Conservation (phyloP, 306 rosid species). For the Quercus wislizeni region DNA sequence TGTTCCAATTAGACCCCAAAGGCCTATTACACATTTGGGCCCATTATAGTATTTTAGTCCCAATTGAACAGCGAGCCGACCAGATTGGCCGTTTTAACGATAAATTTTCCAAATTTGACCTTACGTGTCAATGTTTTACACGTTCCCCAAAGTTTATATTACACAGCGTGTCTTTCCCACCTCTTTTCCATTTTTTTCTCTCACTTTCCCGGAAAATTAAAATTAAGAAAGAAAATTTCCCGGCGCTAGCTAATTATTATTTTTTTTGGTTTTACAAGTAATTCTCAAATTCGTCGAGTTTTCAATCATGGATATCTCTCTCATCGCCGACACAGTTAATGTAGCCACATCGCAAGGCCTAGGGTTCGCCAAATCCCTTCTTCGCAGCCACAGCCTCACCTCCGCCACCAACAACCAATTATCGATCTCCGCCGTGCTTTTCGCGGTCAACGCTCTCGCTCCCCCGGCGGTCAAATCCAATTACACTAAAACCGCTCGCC, state of each 20-base stretch:
- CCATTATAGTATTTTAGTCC: no score
- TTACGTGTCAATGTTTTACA: background rate
- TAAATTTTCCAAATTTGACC: background rate
- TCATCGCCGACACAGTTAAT: slow-evolving; percentile 47
- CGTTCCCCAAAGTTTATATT: background rate
- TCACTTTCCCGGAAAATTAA: slow-evolving; percentile 12
- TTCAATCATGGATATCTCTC: slow-evolving; percentile 43
- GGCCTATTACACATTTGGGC: no score
- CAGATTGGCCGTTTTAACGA: background rate
- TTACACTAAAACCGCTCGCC: slow-evolving; percentile 34
- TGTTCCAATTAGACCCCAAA: no score
- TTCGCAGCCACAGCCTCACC: slow-evolving; percentile 32
- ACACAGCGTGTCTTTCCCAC: background rate
- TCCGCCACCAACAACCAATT: slow-evolving; percentile 20
- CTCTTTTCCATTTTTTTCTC: background rate
- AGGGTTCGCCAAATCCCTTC: slow-evolving; percentile 47
- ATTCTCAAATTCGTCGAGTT: background rate
- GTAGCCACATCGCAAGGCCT: slow-evolving; percentile 43
- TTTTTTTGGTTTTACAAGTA: background rate
- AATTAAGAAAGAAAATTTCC: background rate
- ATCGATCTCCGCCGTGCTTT: slow-evolving; percentile 60
- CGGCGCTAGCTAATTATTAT: background rate
- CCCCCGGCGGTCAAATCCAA: slow-evolving; percentile 65
- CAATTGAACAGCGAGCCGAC: no score
- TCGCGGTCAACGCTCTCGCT: slow-evolving; percentile 59